Base-by-base conservation (phyloP, 192 early-diverging fungal species). In the Backusella psychrophila region DNA sequence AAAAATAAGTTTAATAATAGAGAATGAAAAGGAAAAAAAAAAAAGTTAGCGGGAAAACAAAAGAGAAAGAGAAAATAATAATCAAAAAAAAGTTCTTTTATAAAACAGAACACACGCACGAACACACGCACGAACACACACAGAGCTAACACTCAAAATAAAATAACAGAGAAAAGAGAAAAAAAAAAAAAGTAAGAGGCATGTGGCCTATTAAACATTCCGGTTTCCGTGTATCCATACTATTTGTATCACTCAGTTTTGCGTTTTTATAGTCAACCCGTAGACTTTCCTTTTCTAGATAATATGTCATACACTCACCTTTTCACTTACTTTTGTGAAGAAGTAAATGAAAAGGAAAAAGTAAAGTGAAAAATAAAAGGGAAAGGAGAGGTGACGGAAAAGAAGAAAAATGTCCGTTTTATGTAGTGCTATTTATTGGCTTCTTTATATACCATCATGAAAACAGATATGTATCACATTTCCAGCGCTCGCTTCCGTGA, bases 201-300 rank as follows among this genome's bases (percentile, higher is more conserved):
- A 59, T 59, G 53, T 59, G 53, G 53, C 53, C 53, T 59, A 59
- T 59, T 59, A 59, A 59, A 59, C 53, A 59, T 59, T 59, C 53
- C 53, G 53, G 53, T 59, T 59, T 59, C 53, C 53, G 53, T 59
- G 53, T 23, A 9, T 59, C 23, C 53, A 49, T 59, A 59, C 53
- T 23, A 59, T 59, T 59, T 59, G 53, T 59, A 59, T 59, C 53
- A 59, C 53, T 59, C 23, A 59, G 53, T 26, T 59, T 59, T 59
- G 23, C 53, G 53, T 49, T 59, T 59, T 59, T 59, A 59, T 59
- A 59, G 53, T 12, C 23, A 59, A 59, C 21, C 53, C 53, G 53
- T 59, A 59, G 9, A 59, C 53, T 59, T 59, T 59, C 53, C 53
- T 59, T 26, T 59, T 59, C 21, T 26, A 59, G 53, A 59, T 26